Evolutionary conservation across 208 protist genomes (phyloP), one percentile per base, ranked within the genome.

Genomic region (Crithidia expoeki): DNA sequence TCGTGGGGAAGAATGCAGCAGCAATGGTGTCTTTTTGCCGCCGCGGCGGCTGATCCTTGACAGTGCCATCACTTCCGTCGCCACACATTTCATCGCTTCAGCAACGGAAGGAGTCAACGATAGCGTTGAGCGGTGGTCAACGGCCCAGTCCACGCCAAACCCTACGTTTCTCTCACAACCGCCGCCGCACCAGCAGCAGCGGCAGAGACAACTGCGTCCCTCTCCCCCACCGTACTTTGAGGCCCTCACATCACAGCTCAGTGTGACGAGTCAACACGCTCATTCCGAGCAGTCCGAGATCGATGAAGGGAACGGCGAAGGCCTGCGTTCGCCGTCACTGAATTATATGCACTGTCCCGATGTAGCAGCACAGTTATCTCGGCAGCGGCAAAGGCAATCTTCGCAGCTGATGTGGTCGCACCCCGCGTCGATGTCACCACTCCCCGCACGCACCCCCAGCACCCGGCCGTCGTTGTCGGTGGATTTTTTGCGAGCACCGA

Each of bases 1-100:
- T 23, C 42, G 23, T 14, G 62, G 55, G 4, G 55, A 60, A 4
- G 55, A 46, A 0, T 27, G 46, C 34, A 55, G 60, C 46, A 32
- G 14, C 49, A 57, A 33, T 12, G 36, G 50, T 33, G 28, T 32
- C 28, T 40, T 58, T 17, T 3, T 58, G 21, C 52, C 56, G n/a
- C 71, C 71, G 55, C 71, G 65, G 55, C 71, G 71, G 3, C 56
- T 76, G 6, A 76, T 62, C n/a, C 69, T 76, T 36, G 71, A 62
- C 19, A 76, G 62, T 32, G 62, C 71, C n/a, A 42, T 69, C 28
- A 23, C 62, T 33, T 65, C 62, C 30, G 17, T 56, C 27, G 11
- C 53, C 16, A 40, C 52, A 16, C 21, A 63, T 34, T 21, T 40
- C 55, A 58, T 21, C 52, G 62, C 28, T 1, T 27, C 58, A 6